Conservation (phyloP, 2,329 filamentous ascomycete genomes). For the Neonectria hederae region DNA sequence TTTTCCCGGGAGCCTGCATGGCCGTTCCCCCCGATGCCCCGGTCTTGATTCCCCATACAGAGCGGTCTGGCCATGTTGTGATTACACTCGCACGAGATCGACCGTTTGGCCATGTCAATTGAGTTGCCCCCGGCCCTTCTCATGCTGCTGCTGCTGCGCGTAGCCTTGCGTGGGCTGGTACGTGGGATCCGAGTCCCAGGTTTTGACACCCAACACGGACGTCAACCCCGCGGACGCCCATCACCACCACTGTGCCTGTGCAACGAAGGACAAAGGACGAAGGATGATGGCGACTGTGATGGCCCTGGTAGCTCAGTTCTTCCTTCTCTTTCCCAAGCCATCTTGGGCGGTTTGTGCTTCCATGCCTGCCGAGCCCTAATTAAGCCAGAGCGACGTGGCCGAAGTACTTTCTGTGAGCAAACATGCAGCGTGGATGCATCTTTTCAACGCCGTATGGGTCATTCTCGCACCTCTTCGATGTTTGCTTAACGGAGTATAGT, state of each 20-base stretch:
- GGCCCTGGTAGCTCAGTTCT: background rate
- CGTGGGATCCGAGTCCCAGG: slow-evolving; percentile 10
- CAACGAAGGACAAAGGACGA: background rate
- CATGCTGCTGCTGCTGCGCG: slow-evolving; percentile 8
- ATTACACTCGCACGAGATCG: slow-evolving; percentile 30
- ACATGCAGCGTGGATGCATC: slow-evolving; percentile 1
- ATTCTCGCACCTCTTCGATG: background rate
- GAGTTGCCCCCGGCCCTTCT: slow-evolving; percentile 8
- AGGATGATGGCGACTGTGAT: background rate
- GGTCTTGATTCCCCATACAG: background rate
- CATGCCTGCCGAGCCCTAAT: slow-evolving; percentile 2
- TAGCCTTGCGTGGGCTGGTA: slow-evolving; percentile 5
- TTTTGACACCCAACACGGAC: slow-evolving; percentile 11
- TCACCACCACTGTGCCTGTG: slow-evolving; percentile 5
- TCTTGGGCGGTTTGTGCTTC: background rate
- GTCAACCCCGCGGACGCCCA: slow-evolving; percentile 9
- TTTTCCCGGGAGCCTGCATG: background rate
- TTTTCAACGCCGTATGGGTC: background rate
- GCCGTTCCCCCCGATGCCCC: background rate
- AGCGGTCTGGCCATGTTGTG: slow-evolving; percentile 26
- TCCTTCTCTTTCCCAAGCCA: background rate
- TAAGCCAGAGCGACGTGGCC: background rate
- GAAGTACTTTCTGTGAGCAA: slow-evolving; percentile 1
- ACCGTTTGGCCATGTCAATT: slow-evolving; percentile 20
- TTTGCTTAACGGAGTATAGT: slow-evolving; percentile 28